Base-by-base conservation (phyloP, 768 basidiomycete species). In the Auricularia sp. region DNA sequence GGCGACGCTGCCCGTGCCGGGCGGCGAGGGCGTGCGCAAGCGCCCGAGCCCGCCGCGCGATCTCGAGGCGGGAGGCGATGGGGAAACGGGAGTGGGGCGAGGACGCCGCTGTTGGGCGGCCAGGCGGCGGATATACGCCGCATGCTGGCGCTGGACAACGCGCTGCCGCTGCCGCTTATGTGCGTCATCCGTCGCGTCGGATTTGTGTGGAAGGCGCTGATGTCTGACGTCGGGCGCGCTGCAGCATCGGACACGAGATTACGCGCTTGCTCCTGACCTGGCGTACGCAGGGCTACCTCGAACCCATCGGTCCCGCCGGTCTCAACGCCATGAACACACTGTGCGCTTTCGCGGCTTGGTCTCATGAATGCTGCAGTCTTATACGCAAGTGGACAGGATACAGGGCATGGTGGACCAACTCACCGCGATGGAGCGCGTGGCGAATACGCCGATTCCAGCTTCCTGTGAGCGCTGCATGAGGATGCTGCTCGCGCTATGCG, bases 261-360 rank as follows among this genome's bases (percentile, higher is more conserved):
- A 80, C 83, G 21, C 77, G 85, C 56, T 74, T 80, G 35, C 73
- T 95, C 54, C 94, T 91, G 74, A 76, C 76, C 63, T 94, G 90
- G 75, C 85, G 87, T 71, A 80, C 88, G 44, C 87, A 90, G 69
- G 93, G 92, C 1, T 87, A 87, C 65, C 75, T 98, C 62, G 95
- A 97, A 74, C 87, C 88, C 18, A 87, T 95, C 66, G 95, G 95
- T 39, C 93, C 93, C 13, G 93, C 94, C 35, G 87, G 91, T 67
- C 78, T 84, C 56, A 95, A 94, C 75, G 83, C 89, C 0, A 82
- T 95, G 82, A 87, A 81, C 67, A 81, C 76, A 71, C 71, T 92
- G 88, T 85, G 71, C 70, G 80, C 72, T 14, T 61, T 51, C 14
- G 36, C 37, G 65, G n/a, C 58, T 33, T 64, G 8, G 18, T 3